These are phyloP conservation scores for Trapa bicornis DNA, from an alignment of 345 rosid species.

Conservation along the genomic window DNA sequence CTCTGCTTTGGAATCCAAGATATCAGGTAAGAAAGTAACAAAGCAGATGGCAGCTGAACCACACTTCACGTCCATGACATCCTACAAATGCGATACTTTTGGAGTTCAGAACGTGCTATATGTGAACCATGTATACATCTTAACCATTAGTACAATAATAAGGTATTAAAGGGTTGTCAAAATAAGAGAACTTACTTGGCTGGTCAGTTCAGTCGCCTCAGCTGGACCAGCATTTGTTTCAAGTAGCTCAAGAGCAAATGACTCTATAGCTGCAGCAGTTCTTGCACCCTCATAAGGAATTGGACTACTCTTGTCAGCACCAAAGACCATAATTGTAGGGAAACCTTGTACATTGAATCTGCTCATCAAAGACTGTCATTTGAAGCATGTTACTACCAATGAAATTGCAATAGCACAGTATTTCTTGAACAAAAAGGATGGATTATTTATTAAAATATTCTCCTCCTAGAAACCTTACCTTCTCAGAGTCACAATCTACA, in stretches of 20 bases:
- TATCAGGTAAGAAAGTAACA: slow-evolving; percentile 86
- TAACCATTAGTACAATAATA: no score
- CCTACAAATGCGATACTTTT: slow-evolving; percentile 20
- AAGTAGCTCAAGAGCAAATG: slow-evolving; percentile 76
- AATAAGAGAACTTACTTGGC: slow-evolving; percentile 40
- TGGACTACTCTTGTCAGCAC: slow-evolving; percentile 75
- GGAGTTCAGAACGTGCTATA: background rate
- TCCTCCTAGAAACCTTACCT: slow-evolving; percentile 30
- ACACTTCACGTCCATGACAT: slow-evolving; percentile 77
- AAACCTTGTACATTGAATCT: slow-evolving; percentile 90
- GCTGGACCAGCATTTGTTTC: slow-evolving; percentile 72
- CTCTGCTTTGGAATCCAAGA: slow-evolving; percentile 90
- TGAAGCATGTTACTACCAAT: background rate
- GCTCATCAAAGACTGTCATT: slow-evolving; percentile 76
- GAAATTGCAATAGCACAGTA: slow-evolving; percentile 35
- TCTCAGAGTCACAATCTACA: slow-evolving; percentile 77
- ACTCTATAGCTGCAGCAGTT: slow-evolving; percentile 80
- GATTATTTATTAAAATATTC: slow-evolving; percentile 8
- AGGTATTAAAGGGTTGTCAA: background rate
- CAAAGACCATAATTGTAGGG: slow-evolving; percentile 91
- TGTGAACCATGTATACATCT: background rate
- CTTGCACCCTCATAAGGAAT: slow-evolving; percentile 78
- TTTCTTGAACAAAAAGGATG: slow-evolving; percentile 23
- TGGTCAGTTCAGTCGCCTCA: slow-evolving; percentile 76
- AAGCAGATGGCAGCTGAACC: slow-evolving; percentile 92